These are phyloP conservation scores for Cladosporium phlei DNA, from an alignment of 2,329 filamentous ascomycete genomes.

Conservation along the genomic window DNA sequence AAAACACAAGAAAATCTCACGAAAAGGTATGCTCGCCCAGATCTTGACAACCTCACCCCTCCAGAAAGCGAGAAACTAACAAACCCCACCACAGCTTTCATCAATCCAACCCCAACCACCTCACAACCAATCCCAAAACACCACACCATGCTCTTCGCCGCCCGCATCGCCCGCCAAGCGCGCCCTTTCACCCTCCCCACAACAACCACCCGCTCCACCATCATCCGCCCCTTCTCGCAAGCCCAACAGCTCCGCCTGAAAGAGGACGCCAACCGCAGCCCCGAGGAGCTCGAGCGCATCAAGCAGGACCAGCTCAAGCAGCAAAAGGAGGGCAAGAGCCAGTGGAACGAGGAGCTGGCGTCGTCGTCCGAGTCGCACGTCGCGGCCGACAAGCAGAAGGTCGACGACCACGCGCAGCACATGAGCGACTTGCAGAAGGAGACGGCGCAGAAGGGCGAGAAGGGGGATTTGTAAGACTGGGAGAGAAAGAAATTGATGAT, in stretches of 20 bases:
- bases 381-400: constrained; percentile 40
- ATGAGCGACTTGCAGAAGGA: constrained; percentile 44
- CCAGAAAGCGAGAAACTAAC: too few relatives aligned
- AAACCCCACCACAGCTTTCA: too few relatives aligned
- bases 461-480: constrained; percentile 29
- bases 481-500: constrained; percentile 8
- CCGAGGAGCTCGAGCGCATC: constrained; percentile 38
- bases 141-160: constrained; percentile 3
- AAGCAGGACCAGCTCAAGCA: constrained; percentile 44
- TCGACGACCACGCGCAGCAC: constrained; percentile 39
- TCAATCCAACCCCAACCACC: background rate
- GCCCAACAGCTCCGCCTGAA: constrained; percentile 34
- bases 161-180: constrained; percentile 1
- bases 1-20: too few relatives aligned
- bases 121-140: background rate
- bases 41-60: too few relatives aligned
- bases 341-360: constrained; percentile 42
- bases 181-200: constrained; percentile 4
- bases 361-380: constrained; percentile 38
- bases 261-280: constrained; percentile 31
- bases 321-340: constrained; percentile 38
- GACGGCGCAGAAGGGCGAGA: constrained; percentile 38
- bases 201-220: background rate
- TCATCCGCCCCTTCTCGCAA: constrained; percentile 26
- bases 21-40: too few relatives aligned